Evolutionary conservation across 2,329 filamentous ascomycete genomes (phyloP), one percentile per base, ranked within the genome.

Genomic region (Thermochaetoides dissita): DNA sequence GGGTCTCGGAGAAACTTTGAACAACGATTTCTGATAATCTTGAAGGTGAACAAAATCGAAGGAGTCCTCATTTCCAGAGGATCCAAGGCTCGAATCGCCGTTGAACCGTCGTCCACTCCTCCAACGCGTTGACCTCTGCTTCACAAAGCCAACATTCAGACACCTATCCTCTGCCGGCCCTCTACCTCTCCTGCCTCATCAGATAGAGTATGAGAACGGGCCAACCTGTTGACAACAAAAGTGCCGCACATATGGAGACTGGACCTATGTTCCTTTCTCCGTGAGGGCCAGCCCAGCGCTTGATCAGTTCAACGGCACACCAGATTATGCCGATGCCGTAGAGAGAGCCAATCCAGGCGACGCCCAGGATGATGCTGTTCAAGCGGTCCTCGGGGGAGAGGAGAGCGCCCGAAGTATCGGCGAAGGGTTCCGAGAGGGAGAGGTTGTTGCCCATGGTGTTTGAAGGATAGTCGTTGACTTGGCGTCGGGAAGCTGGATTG

Each of bases 301-400:
- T 59, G 48, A 66, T 48, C 42, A 67, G 57, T n/a, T 53, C 53
- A 52, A 62, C 59, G 30, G 63, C 63, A 45, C 57, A 62, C 50
- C 59, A 65, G 51, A 67, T 61, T 56, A 64, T 63, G 54, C 58
- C 62, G 45, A 59, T 58, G 39, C 41, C 55, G 53, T 66, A 65
- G 33, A 63, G 45, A 5, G 55, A 54, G 28, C 51, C 40, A 6
- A 43, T 54, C 63, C 63, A 66, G 46, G 59, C 49, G 38, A 59
- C 40, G 38, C 48, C 58, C 45, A 65, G 46, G 30, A 60, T 47
- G 40, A 63, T 55, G 48, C 55, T 54, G 34, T 55, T 47, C 32
- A 37, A 30, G 31, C 46, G 43, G 41, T 67, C 64, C 11, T 50
- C 8, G 2, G 55, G 52, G 35, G 56, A 55, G 45, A 63, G 54